Evolutionary conservation across 805 yeast species (phyloP).

Genomic region (Candida qinlingensis): DNA sequence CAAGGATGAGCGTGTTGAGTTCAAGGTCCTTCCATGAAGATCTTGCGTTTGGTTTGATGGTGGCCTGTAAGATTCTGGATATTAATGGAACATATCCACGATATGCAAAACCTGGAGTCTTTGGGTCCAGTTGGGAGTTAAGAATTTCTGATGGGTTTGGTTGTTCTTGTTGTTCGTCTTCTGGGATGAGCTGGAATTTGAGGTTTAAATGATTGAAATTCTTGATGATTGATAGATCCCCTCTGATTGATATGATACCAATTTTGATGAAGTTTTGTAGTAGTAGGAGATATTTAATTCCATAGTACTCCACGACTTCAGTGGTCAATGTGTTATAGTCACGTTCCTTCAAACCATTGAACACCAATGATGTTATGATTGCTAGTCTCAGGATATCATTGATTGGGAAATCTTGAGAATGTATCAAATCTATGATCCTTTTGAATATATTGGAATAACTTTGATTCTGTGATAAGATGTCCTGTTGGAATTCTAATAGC

Average conservation of each 20-base stretch:
- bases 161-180: slow-evolving; percentile 13
- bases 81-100: slow-evolving; percentile 81
- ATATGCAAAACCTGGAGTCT: slow-evolving; percentile 55
- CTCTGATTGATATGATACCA: slow-evolving; percentile 34
- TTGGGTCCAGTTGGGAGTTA: slow-evolving; percentile 28
- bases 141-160: not conserved
- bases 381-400: slow-evolving; percentile 47
- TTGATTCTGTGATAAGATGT: slow-evolving; percentile 50
- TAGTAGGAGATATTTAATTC: slow-evolving; percentile 44
- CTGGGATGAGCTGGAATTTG: slow-evolving; percentile 47
- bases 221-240: slow-evolving; percentile 30
- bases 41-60: slow-evolving; percentile 36
- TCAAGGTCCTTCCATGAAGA: slow-evolving; percentile 36
- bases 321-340: slow-evolving; percentile 52
- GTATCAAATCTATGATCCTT: slow-evolving; percentile 45
- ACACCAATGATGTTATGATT: slow-evolving; percentile 53
- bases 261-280: slow-evolving; percentile 44
- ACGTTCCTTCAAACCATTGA: slow-evolving; percentile 62
- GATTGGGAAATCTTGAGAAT: slow-evolving; percentile 31
- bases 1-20: slow-evolving; percentile 29
- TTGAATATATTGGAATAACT: slow-evolving; percentile 32
- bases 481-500: slow-evolving; percentile 59
- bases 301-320: slow-evolving; percentile 59
- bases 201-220: slow-evolving; percentile 30
- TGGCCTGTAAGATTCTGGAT: slow-evolving; percentile 61